Conservation (phyloP, 2,329 filamentous ascomycete species). For the Myriosclerotinia scirpicola region DNA sequence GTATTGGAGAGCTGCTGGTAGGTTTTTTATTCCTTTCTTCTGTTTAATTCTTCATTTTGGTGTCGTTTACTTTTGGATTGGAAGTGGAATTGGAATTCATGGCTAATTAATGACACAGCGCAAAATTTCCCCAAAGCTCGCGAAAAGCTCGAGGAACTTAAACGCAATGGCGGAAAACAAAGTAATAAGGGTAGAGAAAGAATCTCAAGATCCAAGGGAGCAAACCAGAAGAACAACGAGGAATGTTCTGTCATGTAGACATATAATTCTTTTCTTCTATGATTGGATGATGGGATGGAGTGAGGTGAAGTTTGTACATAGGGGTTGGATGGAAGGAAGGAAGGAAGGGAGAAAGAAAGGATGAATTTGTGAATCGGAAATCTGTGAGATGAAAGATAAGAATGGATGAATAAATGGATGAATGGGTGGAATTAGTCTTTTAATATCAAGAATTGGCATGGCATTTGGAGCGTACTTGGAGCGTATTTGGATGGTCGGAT, state of each 20-base stretch:
- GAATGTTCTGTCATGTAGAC: slow-evolving; percentile 81
- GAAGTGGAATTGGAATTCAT: neutral
- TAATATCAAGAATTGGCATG: slow-evolving; percentile 11
- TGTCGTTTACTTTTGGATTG: too few relatives aligned
- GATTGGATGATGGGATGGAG: neutral
- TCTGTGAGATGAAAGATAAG: neutral
- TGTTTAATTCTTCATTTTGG: too few relatives aligned
- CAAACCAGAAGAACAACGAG: slow-evolving; percentile 81
- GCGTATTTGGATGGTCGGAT: slow-evolving; percentile 2
- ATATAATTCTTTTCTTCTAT: neutral
- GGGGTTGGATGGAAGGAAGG: neutral
- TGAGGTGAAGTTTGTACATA: neutral
- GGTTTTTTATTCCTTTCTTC: slow-evolving; percentile 46
- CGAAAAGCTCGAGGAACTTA: slow-evolving; percentile 88
- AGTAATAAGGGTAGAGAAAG: slow-evolving; percentile 72
- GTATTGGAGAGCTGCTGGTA: slow-evolving; percentile 97
- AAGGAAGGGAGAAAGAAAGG: neutral
- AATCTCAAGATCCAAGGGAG: slow-evolving; percentile 72
- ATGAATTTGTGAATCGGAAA: neutral
- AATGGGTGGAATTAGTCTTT: neutral
- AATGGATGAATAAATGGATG: neutral
- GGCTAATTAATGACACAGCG: slow-evolving; percentile 52
- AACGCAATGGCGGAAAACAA: slow-evolving; percentile 70
- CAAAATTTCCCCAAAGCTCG: slow-evolving; percentile 94
- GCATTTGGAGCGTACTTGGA: neutral